phyloP scores from a whole-genome alignment of 805 yeast species.

The Blastobotrys peoriensis region DNA sequence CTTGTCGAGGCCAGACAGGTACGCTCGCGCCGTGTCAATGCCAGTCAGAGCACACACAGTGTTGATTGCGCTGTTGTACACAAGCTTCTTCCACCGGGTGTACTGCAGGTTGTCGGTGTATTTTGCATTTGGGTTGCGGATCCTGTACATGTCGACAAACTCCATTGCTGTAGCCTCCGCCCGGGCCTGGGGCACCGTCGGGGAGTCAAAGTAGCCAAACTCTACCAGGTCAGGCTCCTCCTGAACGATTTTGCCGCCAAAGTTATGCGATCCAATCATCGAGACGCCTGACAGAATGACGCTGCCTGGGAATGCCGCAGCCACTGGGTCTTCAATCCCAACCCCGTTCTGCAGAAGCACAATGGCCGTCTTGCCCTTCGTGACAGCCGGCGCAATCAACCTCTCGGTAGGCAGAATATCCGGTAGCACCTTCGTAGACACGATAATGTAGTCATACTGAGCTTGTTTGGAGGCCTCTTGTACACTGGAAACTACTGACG shows the following conservation, averaged over 20 bases:
- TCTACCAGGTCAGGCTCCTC: slow-evolving; percentile 44
- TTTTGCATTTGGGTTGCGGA: slow-evolving; percentile 37
- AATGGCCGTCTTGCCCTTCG: slow-evolving; percentile 40
- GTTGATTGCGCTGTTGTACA: slow-evolving; percentile 65
- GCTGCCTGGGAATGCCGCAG: slow-evolving; percentile 44
- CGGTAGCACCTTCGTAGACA: slow-evolving; percentile 61
- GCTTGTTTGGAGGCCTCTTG: slow-evolving; percentile 46
- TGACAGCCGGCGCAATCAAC: slow-evolving; percentile 45
- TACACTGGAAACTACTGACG: slow-evolving; percentile 29
- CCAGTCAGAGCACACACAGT: slow-evolving; percentile 55
- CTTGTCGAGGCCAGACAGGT: slow-evolving; percentile 39
- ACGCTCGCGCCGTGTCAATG: slow-evolving; percentile 53
- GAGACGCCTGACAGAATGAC: slow-evolving; percentile 58
- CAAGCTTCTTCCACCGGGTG: slow-evolving; percentile 59
- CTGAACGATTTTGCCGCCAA: slow-evolving; percentile 45
- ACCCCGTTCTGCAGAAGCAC: slow-evolving; percentile 63
- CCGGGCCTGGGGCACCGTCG: slow-evolving; percentile 19
- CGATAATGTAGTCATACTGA: slow-evolving; percentile 52
- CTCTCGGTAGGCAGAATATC: slow-evolving; percentile 52
- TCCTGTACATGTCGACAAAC: slow-evolving; percentile 42
- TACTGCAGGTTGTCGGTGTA: slow-evolving; percentile 42
- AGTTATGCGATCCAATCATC: slow-evolving; percentile 53
- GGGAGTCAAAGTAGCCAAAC: slow-evolving; percentile 48
- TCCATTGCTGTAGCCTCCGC: slow-evolving; percentile 34
- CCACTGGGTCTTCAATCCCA: slow-evolving; percentile 52